Evolutionary conservation across 2,329 filamentous ascomycete species (phyloP).

Genomic region (Colletotrichum limetticola): DNA sequence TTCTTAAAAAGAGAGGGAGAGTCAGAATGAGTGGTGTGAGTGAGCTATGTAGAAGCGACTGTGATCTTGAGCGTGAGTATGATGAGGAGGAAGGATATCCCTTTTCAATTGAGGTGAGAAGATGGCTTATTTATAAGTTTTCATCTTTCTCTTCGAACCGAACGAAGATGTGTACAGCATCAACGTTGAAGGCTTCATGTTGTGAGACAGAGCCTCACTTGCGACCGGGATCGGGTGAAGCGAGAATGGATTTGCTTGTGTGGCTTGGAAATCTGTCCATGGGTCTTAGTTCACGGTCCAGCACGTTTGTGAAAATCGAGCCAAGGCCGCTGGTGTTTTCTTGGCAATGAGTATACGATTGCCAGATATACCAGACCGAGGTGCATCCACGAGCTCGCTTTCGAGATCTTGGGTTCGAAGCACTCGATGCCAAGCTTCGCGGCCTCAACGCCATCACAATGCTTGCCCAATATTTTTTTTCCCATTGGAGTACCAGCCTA

Average conservation of each 20-base stretch:
- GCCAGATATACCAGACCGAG: not conserved
- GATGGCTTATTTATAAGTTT: not conserved
- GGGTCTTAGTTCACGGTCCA: not conserved
- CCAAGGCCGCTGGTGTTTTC: not conserved
- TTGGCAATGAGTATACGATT: not conserved
- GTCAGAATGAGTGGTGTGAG: not conserved
- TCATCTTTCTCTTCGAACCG: not conserved
- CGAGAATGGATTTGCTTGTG: not conserved
- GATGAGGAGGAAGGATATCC: not conserved
- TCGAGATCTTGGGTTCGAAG: not conserved
- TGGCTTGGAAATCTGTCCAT: not conserved
- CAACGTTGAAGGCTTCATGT: not conserved
- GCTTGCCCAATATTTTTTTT: not conserved
- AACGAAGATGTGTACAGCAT: not conserved
- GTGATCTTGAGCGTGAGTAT: slow-evolving; percentile 21
- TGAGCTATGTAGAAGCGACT: not conserved
- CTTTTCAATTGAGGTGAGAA: not conserved
- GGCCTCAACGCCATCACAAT: not conserved
- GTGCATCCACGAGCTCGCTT: not conserved
- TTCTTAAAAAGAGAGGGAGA: not conserved
- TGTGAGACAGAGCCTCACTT: not conserved
- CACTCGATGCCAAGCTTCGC: not conserved
- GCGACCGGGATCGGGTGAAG: not conserved
- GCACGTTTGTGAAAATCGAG: not conserved
- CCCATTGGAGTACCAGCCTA: too few relatives aligned